Base-by-base conservation (phyloP, 352 stramenopile genomes). In the Globisporangium barbulae region DNA sequence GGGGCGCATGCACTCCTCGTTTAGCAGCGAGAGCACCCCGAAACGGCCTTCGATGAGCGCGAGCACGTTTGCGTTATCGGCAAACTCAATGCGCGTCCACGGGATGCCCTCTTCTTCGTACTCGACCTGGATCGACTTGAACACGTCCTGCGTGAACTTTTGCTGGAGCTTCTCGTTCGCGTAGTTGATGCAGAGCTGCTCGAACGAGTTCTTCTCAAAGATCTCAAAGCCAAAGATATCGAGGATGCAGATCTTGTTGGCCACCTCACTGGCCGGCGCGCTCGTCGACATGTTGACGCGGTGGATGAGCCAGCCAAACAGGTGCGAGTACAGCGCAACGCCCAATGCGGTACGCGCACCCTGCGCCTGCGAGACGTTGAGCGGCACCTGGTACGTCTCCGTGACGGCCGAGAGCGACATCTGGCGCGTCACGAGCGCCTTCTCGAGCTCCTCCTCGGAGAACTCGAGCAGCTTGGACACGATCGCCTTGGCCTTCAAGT, bases 191-290 rank as follows among this genome's bases (percentile, higher is more conserved):
- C 84, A 87, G 50, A 93, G 89, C 68, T 93, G 83, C 63, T 93
- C 83, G 59, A 92, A 93, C 55, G 89, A 96, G 76, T 97, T 97
- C 75, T 86, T 88, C 54, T 97, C 85, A 62, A 99, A 98, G 39
- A 96, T 98, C 75, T 99, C 97, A 78, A 99, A 99, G 6, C 97
- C 97, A 81, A 99, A 99, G 69, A 99, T 99, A 84, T 99, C 97
- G 25, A 99, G 69, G 50, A 98, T 94, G 70, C 91, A 90, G 64
- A 91, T 90, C 67, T 92, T 91, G 70, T 89, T 83, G 33, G 69
- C 69, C 25, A 91, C 78, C 30, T 81, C 64, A 2, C 68, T 57
- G 25, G 85, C 66, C 0, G 71, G 60, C n/a, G 83, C 81, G 53
- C 76, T 88, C 25, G 85, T 94, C 61, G 82, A 90, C 61, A 81